Evolutionary conservation across 495 filamentous ascomycete species (phyloP).

Genomic region (Talaromyces nanjingensis): DNA sequence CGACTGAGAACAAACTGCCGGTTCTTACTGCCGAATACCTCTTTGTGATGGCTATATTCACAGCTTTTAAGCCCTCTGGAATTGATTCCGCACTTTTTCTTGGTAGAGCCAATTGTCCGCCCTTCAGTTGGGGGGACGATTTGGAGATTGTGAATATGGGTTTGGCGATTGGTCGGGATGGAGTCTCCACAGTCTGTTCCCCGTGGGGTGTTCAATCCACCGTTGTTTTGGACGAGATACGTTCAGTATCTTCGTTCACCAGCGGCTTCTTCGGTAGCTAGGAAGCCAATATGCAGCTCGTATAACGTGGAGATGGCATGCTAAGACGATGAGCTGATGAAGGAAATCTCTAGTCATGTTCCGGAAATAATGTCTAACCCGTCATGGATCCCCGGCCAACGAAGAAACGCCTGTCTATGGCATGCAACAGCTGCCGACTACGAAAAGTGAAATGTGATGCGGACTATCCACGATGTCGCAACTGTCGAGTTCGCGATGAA

Average conservation of each 20-base stretch:
- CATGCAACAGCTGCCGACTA: constrained; percentile 3
- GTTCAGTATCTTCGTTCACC: background rate
- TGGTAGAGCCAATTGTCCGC: background rate
- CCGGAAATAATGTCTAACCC: background rate
- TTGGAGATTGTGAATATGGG: background rate
- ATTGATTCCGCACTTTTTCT: constrained; percentile 4
- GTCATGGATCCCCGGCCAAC: constrained; percentile 1
- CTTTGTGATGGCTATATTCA: background rate
- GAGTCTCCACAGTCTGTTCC: background rate
- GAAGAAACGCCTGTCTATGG: constrained; percentile 7
- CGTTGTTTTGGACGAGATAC: background rate
- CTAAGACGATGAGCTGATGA: background rate
- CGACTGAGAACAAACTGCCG: background rate
- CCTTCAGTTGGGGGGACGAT: background rate
- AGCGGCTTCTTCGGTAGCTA: background rate
- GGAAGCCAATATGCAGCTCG: background rate
- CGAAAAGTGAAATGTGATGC: constrained; percentile 9
- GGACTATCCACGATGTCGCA: constrained; percentile 5
- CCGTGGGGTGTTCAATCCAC: background rate
- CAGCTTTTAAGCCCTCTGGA: background rate
- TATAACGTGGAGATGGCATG: background rate
- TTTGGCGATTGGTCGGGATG: background rate
- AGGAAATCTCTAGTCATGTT: background rate
- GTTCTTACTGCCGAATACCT: background rate
- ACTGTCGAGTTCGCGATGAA: constrained; percentile 6